phyloP scores from a whole-genome alignment of 2,329 filamentous ascomycete genomes.

The Paecilomyces niveus region DNA sequence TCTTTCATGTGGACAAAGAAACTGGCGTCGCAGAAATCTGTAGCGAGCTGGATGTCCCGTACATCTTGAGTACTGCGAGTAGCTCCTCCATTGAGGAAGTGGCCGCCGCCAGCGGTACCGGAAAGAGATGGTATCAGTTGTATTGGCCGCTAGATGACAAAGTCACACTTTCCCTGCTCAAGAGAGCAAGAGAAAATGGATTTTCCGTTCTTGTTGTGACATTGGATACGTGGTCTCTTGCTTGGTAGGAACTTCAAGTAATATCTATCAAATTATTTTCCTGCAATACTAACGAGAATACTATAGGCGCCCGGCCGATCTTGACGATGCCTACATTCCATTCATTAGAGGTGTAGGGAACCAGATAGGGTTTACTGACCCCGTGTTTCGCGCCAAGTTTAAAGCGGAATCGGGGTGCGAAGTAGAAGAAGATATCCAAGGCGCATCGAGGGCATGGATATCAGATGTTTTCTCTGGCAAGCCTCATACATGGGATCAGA shows the following conservation, averaged over 20 bases:
- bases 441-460: slow-evolving; percentile 50
- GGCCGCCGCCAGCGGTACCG: slow-evolving; percentile 50
- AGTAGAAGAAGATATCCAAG: slow-evolving; percentile 41
- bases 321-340: slow-evolving; percentile 50
- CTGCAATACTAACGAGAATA: neutral
- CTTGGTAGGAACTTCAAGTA: slow-evolving; percentile 40
- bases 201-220: slow-evolving; percentile 64
- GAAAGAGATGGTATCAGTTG: slow-evolving; percentile 63
- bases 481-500: slow-evolving; percentile 55
- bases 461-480: slow-evolving; percentile 46
- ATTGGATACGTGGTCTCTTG: slow-evolving; percentile 62
- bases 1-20: slow-evolving; percentile 61
- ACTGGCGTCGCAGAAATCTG: slow-evolving; percentile 58
- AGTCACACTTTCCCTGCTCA: slow-evolving; percentile 57
- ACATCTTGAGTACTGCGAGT: slow-evolving; percentile 60
- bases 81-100: slow-evolving; percentile 61
- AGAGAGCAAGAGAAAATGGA: slow-evolving; percentile 54
- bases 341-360: slow-evolving; percentile 55
- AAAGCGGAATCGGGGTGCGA: slow-evolving; percentile 40
- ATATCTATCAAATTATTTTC: neutral
- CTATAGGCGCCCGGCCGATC: slow-evolving; percentile 51
- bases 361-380: slow-evolving; percentile 59
- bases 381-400: slow-evolving; percentile 55
- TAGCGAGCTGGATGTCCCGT: slow-evolving; percentile 55
- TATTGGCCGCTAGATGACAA: slow-evolving; percentile 66